Percentiles rank a stretch among this genome's conserved stretches.
Evolutionary conservation across 768 basidiomycete species (phyloP).

Genomic region (Coprinopsis sp.): DNA sequence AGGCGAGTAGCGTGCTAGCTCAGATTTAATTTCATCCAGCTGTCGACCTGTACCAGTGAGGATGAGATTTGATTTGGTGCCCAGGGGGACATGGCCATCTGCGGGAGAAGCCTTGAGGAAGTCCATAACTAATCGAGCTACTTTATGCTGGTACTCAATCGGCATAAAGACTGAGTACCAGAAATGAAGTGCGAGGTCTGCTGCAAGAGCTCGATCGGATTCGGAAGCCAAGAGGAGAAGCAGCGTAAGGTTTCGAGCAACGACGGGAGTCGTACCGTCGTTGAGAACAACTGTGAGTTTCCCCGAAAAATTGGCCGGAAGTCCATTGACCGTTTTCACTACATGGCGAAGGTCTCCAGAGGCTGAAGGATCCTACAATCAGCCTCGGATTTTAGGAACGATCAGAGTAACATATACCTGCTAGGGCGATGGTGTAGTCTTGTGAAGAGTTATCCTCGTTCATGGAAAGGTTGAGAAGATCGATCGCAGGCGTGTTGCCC

Average conservation of each 20-base stretch:
- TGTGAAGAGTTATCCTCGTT: constrained; percentile 20
- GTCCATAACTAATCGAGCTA: too few species aligned
- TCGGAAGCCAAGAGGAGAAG: constrained; percentile 37
- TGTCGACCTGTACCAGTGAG: not conserved
- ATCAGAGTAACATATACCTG: constrained; percentile 21
- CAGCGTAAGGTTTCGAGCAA: constrained; percentile 38
- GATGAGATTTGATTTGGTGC: not conserved
- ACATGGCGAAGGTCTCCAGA: constrained; percentile 48
- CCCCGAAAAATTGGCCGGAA: constrained; percentile 38
- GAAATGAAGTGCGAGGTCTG: constrained; percentile 42
- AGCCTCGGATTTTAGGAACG: too few species aligned
- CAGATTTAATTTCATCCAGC: too few species aligned
- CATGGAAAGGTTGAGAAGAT: constrained; percentile 21
- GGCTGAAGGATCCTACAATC: too few species aligned
- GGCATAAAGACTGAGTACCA: constrained; percentile 46
- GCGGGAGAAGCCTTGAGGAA: constrained; percentile 16
- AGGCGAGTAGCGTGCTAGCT: too few species aligned
- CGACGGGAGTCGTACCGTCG: constrained; percentile 27
- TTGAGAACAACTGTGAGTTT: constrained; percentile 37
- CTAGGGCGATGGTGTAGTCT: constrained; percentile 23
- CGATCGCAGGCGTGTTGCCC: constrained; percentile 30
- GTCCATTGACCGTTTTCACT: constrained; percentile 36
- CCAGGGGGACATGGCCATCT: constrained; percentile 13
- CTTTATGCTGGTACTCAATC: constrained; percentile 20
- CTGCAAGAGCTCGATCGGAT: constrained; percentile 28